Percentiles rank a stretch among this genome's conserved stretches.
phyloP scores from a whole-genome alignment of 2,329 filamentous ascomycete species.

The Pseudohalonectria lignicola region DNA sequence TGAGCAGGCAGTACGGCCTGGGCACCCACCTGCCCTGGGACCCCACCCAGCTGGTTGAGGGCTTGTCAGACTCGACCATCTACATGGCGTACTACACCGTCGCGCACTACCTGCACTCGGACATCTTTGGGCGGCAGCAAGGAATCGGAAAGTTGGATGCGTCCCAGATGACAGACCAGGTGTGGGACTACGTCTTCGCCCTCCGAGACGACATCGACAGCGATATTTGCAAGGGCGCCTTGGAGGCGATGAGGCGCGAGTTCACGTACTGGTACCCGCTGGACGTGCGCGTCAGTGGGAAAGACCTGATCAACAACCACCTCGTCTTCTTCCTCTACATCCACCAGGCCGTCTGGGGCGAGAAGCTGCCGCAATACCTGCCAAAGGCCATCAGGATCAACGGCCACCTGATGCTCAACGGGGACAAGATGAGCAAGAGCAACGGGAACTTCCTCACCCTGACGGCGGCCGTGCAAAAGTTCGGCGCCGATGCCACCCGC shows the following conservation, averaged over 20 bases:
- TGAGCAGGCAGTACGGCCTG: no score
- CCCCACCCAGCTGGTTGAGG: no score
- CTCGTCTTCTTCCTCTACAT: conserved; percentile 94
- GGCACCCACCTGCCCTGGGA: no score
- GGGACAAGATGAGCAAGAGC: conserved; percentile 96
- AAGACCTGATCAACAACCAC: conserved; percentile 89
- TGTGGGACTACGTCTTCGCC: conserved; percentile 93
- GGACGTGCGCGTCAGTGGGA: conserved; percentile 78
- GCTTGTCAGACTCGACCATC: conserved; percentile 60
- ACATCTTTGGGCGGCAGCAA: conserved; percentile 69
- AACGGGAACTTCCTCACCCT: conserved; percentile 96
- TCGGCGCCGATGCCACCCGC: conserved; percentile 77
- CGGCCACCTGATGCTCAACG: conserved; percentile 87
- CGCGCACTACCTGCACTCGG: conserved; percentile 59
- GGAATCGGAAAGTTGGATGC: conserved; percentile 39
- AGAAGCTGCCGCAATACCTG: conserved; percentile 74
- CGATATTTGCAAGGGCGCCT: conserved; percentile 60
- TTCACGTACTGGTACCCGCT: conserved; percentile 97
- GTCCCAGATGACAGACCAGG: conserved; percentile 81
- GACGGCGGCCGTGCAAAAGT: conserved; percentile 76
- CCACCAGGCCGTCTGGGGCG: conserved; percentile 78
- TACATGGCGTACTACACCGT: conserved; percentile 79
- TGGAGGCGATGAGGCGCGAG: conserved; percentile 75
- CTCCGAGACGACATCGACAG: conserved; percentile 61
- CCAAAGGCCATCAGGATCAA: conserved; percentile 72